Evolutionary conservation across 2,329 filamentous ascomycete species (phyloP).

Genomic region (Byssothecium circinans): DNA sequence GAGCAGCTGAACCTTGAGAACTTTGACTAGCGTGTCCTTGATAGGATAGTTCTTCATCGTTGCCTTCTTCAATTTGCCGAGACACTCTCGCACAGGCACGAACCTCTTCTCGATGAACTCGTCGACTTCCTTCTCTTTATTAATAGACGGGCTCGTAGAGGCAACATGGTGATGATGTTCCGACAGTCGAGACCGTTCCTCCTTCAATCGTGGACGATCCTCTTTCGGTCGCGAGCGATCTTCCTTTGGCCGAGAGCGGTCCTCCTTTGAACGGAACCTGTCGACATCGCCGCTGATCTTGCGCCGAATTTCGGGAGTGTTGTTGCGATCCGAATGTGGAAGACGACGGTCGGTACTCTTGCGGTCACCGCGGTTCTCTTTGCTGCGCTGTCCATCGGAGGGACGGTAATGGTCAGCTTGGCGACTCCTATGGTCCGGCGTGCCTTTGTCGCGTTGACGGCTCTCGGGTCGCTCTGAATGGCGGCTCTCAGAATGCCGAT

Average conservation of each 20-base stretch:
- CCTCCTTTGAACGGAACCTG: slow-evolving; percentile 22
- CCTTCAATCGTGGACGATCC: slow-evolving; percentile 22
- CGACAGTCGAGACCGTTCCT: neutral
- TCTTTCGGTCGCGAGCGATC: slow-evolving; percentile 58
- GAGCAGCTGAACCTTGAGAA: slow-evolving; percentile 63
- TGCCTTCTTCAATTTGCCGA: slow-evolving; percentile 62
- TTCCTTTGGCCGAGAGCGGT: slow-evolving; percentile 15
- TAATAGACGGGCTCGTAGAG: slow-evolving; percentile 16
- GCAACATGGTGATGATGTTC: slow-evolving; percentile 48
- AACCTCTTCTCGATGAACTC: slow-evolving; percentile 57
- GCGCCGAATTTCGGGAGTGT: slow-evolving; percentile 49
- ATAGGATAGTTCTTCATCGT: slow-evolving; percentile 65
- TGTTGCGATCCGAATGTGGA: slow-evolving; percentile 38
- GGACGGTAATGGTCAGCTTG: slow-evolving; percentile 41
- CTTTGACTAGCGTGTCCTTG: slow-evolving; percentile 62
- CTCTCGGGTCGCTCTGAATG: slow-evolving; percentile 38
- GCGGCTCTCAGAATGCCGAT: slow-evolving; percentile 43
- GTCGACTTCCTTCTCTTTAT: slow-evolving; percentile 37
- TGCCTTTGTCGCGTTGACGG: slow-evolving; percentile 30
- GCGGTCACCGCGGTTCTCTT: slow-evolving; percentile 43
- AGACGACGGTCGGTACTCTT: slow-evolving; percentile 43
- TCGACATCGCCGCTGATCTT: slow-evolving; percentile 49
- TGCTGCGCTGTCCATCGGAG: slow-evolving; percentile 35
- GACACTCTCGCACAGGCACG: slow-evolving; percentile 62
- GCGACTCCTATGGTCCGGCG: slow-evolving; percentile 31